Base-by-base conservation (phyloP, 805 yeast genomes). In the Blastobotrys americana region DNA sequence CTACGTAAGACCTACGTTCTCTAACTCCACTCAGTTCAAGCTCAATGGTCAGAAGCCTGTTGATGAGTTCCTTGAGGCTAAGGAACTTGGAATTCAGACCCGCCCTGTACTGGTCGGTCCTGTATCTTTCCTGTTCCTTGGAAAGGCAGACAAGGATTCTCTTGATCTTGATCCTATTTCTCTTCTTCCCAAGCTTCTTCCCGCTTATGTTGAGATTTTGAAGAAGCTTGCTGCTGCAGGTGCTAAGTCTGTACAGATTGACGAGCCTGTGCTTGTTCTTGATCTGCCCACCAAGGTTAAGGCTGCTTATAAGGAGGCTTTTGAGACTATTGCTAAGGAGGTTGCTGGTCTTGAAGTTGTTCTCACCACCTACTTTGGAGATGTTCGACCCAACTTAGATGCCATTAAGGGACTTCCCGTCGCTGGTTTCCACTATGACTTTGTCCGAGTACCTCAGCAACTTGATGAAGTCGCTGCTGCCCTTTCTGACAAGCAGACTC, bases 1-100 rank as follows among this genome's bases (percentile, higher is more conserved):
- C 74, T 93, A 93, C 71, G 97, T 93, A 64, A 86, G 98, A 78
- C 98, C 98, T 71, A 93, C 98, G 58, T 89, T 93, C 78, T 84
- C 96, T 46, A 81, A 88, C 77, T 77, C 87, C 58, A 90, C 97
- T 55, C 82, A 82, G 64, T 93, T 93, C 85, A 89, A 93, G 77
- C 84, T 93, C 70, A 87, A 83, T 71, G 95, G 96, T 65, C 74
- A 81, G 63, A 93, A 93, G 78, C 97, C 98, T 64, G 93, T 93
- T 61, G 96, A 82, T 64, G 97, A 93, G 78, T 93, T 74, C 77
- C 80, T 85, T 67, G 98, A 93, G 81, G 98, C 98, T 63, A 93
- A 93, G 81, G 94, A 71, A 52, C 79, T 85, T 61, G 98, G 97
- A 65, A 72, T 93, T 62, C 86, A 85, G 74, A 93, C 98, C 67